Base-by-base conservation (phyloP, 2,329 filamentous ascomycete genomes). In the Colletotrichum simmondsii region DNA sequence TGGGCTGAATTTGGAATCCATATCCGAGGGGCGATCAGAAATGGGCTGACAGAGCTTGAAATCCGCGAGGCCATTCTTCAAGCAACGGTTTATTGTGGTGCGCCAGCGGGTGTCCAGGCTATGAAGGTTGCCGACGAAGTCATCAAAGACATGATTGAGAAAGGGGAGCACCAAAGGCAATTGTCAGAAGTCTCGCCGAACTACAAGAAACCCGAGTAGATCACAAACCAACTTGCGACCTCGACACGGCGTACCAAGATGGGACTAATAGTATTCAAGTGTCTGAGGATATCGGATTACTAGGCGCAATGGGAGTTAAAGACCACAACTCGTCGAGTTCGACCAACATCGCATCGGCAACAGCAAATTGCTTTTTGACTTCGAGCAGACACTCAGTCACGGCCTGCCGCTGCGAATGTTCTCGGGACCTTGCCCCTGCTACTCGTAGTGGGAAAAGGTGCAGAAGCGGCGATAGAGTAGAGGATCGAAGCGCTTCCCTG, bases 1-100 rank as follows among this genome's bases (percentile, higher is more conserved):
- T 84, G 84, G 37, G 85, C 87, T 0, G 91, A 92, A 77, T 83
- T 93, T 58, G 90, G 83, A 0, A 85, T 91, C 3, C 91, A 93
- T 77, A 83, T 90, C 16, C 84, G 90, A 28, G 91, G 91, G 1
- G 91, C 91, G 2, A 80, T 91, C 71, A 90, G 87, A 74, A 92
- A 92, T 75, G 91, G 90, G 0, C 80, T 89, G 11, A 88, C 84
- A 0, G 90, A 92, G 77, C 78, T 89, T 22, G 91, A 81, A 68
- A 79, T 81, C 16, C 82, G 90, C 19, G 91, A 92, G 81, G 86
- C 89, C 2, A 81, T 87, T 32, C 74, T 87, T 42, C 85, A 87
- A 68, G 81, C 82, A 3, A 82, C 82, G 3, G 80, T 83, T 6
- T 85, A 86, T 70, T 82, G 81, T 71, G 84, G 84, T 16, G 77